A percentile compares a stretch with the other conserved stretches of the same genome.
These are phyloP conservation scores for Botrytis hyacinthi DNA, from an alignment of 2,329 filamentous ascomycete species.

Conservation along the genomic window DNA sequence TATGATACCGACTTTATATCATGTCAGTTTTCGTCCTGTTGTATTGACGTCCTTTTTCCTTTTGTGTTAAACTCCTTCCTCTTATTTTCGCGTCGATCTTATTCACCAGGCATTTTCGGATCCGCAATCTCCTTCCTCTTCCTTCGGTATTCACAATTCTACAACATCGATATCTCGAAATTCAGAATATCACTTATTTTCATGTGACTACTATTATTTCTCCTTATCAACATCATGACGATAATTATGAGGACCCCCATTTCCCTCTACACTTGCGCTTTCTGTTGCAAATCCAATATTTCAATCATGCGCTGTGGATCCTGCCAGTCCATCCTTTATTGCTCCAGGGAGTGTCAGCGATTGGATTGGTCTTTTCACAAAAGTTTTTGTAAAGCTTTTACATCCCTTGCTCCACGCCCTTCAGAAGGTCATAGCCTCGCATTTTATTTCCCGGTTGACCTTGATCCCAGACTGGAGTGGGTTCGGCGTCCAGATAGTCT, in stretches of 20 bases:
- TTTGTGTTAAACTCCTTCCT: background rate
- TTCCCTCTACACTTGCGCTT: background rate
- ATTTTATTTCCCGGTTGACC: background rate
- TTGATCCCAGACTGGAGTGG: background rate
- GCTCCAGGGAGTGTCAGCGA: background rate
- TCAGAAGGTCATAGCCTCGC: background rate
- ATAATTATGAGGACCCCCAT: fast-evolving
- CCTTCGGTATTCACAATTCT: background rate
- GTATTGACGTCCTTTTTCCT: no score
- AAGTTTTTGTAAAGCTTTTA: background rate
- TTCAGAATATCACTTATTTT: background rate
- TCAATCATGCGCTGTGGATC: background rate
- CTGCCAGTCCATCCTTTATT: background rate
- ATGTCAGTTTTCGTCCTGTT: background rate
- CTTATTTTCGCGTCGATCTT: no score
- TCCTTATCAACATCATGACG: background rate
- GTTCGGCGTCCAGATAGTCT: background rate
- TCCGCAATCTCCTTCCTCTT: no score
- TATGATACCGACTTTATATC: background rate
- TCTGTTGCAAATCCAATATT: background rate
- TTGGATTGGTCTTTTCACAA: background rate
- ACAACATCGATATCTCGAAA: background rate
- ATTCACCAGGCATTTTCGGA: background rate
- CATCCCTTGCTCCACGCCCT: background rate
- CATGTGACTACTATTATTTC: background rate